phyloP scores from a whole-genome alignment of 805 yeast genomes.

The Nakazawaea ambrosiae region DNA sequence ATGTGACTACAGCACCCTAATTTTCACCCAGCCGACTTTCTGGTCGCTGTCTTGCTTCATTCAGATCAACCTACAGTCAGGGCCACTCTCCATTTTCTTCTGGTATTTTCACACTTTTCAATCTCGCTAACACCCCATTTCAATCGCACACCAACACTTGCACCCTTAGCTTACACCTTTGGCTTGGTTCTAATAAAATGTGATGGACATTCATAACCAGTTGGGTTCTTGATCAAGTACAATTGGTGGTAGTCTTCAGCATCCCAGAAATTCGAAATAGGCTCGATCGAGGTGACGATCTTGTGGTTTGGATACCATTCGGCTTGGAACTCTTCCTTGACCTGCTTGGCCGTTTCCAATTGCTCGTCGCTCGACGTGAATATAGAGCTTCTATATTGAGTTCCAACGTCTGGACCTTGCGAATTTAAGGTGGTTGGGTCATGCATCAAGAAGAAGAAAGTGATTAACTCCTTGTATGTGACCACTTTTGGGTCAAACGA shows the following conservation, averaged over 20 bases:
- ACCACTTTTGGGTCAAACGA: constrained; percentile 70
- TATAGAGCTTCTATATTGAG: constrained; percentile 85
- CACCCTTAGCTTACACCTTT: constrained; percentile 24
- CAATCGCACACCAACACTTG: too few species aligned
- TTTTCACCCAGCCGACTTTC: too few species aligned
- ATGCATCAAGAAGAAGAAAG: constrained; percentile 85
- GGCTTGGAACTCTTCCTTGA: constrained; percentile 52
- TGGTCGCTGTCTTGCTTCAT: too few species aligned
- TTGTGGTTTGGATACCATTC: constrained; percentile 67
- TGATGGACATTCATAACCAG: constrained; percentile 86
- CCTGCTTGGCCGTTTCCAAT: constrained; percentile 26
- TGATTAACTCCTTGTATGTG: constrained; percentile 54
- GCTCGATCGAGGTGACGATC: constrained; percentile 66
- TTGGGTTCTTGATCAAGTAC: constrained; percentile 73
- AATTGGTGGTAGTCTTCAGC: constrained; percentile 95
- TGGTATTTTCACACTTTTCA: too few species aligned
- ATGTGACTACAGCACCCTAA: too few species aligned
- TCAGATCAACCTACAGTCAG: too few species aligned
- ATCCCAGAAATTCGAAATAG: constrained; percentile 68
- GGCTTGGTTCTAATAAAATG: constrained; percentile 71
- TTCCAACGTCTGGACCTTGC: constrained; percentile 87
- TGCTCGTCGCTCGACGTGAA: constrained; percentile 56
- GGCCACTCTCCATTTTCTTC: too few species aligned
- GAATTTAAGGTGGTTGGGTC: constrained; percentile 82
- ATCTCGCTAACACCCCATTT: too few species aligned